These are phyloP conservation scores for Phytopythium mirpurense DNA, from an alignment of 352 stramenopile genomes.

Conservation along the genomic window DNA sequence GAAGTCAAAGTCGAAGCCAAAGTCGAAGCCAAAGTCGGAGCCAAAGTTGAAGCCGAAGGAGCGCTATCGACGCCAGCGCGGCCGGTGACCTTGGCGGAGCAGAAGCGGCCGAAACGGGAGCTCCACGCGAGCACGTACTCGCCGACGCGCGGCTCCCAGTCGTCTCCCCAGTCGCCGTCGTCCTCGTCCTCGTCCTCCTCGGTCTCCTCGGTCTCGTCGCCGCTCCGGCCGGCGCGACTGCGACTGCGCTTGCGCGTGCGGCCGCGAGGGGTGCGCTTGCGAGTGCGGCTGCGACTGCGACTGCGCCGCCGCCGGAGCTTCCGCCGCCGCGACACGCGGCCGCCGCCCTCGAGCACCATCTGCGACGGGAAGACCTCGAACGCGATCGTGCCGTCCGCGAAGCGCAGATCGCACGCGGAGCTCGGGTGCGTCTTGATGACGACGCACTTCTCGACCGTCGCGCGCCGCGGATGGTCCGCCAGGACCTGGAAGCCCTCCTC, in stretches of 20 bases:
- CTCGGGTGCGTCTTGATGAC: constrained; percentile 62
- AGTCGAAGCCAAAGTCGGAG: no score
- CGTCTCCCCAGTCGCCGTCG: neutral
- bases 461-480: constrained; percentile 57
- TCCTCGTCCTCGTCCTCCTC: constrained; percentile 3
- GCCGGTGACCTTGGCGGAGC: constrained; percentile 38
- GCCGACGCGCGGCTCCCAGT: constrained; percentile 16
- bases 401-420: constrained; percentile 61
- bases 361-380: constrained; percentile 76
- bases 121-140: constrained; percentile 74
- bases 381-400: constrained; percentile 71
- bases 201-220: constrained; percentile 1
- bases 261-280: no score
- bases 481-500: constrained; percentile 74
- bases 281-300: no score
- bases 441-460: constrained; percentile 56
- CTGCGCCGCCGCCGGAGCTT: neutral
- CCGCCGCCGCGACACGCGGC: neutral
- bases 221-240: neutral
- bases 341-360: constrained; percentile 53
- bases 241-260: no score
- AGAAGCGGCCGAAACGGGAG: constrained; percentile 65
- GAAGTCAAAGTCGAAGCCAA: no score
- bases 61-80: no score
- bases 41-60: no score